These are phyloP conservation scores for Solanum chaucha DNA, from an alignment of 257 asterid genomes.

Conservation along the genomic window DNA sequence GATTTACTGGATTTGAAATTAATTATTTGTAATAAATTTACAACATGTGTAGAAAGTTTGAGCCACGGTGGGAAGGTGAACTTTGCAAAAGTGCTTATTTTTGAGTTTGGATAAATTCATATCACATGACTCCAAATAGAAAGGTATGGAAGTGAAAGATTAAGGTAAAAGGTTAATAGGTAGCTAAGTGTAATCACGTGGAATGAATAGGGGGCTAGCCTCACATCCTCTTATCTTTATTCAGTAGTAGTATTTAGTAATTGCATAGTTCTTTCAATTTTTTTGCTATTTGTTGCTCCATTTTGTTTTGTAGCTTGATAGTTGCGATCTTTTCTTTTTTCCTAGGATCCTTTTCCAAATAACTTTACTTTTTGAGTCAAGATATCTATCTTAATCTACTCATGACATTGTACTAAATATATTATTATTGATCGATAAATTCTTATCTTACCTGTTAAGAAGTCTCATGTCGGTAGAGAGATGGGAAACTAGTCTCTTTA, in stretches of 20 bases:
- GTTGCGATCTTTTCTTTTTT: background rate
- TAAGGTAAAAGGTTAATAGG: background rate
- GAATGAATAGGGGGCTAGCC: background rate
- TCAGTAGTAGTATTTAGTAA: background rate
- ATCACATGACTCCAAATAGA: background rate
- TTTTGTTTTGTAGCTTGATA: background rate
- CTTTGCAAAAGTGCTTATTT: no score
- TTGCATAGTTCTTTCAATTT: background rate
- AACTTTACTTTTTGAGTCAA: background rate
- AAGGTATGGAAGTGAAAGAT: background rate
- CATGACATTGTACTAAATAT: no score
- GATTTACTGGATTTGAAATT: background rate
- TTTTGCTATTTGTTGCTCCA: background rate
- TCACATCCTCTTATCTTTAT: background rate
- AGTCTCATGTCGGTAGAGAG: no score
- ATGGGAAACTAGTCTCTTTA: no score
- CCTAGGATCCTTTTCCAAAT: no score
- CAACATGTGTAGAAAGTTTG: background rate
- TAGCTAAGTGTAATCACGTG: background rate
- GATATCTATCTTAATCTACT: no score
- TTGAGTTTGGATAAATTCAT: background rate
- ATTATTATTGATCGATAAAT: no score
- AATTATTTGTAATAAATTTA: background rate
- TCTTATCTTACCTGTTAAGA: no score
- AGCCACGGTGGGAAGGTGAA: background rate